Conservation (phyloP, 169 alveolate genomes). For the Prorocentrum cordatum region DNA sequence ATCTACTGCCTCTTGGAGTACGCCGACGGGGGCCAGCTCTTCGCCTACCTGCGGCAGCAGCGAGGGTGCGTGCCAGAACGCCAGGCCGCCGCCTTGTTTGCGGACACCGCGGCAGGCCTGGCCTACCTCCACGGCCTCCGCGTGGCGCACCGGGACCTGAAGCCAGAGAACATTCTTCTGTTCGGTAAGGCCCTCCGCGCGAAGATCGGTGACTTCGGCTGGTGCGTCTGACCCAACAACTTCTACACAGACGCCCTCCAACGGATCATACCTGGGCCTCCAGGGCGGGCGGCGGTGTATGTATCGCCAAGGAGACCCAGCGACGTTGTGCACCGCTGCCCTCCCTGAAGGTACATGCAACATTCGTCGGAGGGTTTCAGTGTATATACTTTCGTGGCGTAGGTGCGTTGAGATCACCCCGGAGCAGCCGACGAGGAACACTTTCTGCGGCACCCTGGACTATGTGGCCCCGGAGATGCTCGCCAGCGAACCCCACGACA, state of each 20-base stretch:
- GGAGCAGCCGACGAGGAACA: neutral
- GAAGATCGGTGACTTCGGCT: conserved; percentile 33
- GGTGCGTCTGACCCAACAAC: no score
- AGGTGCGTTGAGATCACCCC: neutral
- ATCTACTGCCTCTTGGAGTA: conserved; percentile 32
- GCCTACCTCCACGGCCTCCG: conserved; percentile 3
- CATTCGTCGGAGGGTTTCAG: no score
- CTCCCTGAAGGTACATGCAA: no score
- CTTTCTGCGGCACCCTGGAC: conserved; percentile 38
- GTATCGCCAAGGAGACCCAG: no score
- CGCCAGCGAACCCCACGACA: neutral
- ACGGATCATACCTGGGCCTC: no score
- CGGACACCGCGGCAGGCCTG: no score
- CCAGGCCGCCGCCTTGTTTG: no score
- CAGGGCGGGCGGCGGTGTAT: no score
- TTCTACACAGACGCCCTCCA: no score
- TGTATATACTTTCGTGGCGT: no score
- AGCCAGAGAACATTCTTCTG: conserved; percentile 36
- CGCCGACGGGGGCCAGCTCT: conserved; percentile 24
- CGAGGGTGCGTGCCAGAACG: no score
- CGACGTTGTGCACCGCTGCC: no score
- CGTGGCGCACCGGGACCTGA: conserved; percentile 12
- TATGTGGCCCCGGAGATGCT: neutral
- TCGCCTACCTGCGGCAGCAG: neutral
- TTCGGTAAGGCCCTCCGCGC: conserved; percentile 18